These are phyloP conservation scores for Phytophthora hibernalis DNA, from an alignment of 352 stramenopile genomes.

Conservation along the genomic window DNA sequence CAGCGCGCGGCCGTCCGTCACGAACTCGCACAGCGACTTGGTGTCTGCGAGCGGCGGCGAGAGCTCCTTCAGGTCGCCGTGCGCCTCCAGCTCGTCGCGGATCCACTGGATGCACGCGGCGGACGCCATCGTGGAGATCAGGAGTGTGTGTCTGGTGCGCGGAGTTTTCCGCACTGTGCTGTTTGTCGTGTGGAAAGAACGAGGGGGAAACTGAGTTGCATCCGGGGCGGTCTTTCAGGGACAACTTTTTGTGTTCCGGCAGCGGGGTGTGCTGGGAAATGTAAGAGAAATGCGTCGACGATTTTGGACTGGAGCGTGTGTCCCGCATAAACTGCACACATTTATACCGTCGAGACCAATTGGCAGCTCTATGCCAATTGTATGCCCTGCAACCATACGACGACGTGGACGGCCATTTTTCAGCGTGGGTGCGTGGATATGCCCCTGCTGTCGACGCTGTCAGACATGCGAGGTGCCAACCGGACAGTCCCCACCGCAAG, in stretches of 20 bases:
- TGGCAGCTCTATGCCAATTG: conserved; percentile 26
- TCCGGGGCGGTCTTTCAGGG: not conserved
- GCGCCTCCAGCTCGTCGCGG: conserved; percentile 53
- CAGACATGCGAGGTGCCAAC: conserved; percentile 9
- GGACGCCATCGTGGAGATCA: conserved; percentile 27
- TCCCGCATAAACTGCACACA: not conserved
- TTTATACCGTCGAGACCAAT: not conserved
- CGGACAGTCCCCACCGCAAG: not conserved
- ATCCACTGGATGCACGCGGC: conserved; percentile 65
- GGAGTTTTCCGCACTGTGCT: conserved; percentile 35
- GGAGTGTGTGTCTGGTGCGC: not conserved
- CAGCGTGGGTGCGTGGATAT: conserved; percentile 21
- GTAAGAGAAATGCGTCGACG: no score
- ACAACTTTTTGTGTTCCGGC: not conserved
- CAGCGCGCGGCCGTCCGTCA: conserved; percentile 81
- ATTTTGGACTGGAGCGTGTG: not conserved
- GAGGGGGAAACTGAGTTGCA: not conserved
- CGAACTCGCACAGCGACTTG: conserved; percentile 67
- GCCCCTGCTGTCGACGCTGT: conserved; percentile 7
- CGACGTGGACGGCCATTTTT: conserved; percentile 31
- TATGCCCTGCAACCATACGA: conserved; percentile 20
- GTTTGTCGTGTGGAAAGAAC: conserved; percentile 13
- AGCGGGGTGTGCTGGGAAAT: no score
- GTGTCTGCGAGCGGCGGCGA: conserved; percentile 37
- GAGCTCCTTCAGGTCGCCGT: conserved; percentile 39